A percentile compares a stretch with the other conserved stretches of the same genome.
Conservation (phyloP, 2,329 filamentous ascomycete genomes). For the Aureobasidium sp. region DNA sequence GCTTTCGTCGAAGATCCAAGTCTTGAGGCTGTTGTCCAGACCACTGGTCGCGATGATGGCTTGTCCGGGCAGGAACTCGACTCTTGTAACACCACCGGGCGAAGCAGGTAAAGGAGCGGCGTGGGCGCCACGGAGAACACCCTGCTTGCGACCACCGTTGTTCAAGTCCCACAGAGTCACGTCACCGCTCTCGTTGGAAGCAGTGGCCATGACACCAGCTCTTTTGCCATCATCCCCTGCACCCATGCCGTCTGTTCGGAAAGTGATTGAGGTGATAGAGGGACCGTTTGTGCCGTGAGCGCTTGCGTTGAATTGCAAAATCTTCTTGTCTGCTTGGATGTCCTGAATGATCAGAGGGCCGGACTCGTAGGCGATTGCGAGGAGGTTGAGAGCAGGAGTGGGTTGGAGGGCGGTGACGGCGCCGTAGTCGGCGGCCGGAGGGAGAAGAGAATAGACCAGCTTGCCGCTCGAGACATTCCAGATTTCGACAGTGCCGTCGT, state of each 20-base stretch:
- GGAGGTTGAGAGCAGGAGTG: constrained; percentile 72
- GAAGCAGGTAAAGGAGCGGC: constrained; percentile 67
- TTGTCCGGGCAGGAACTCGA: constrained; percentile 85
- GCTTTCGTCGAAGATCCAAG: constrained; percentile 92
- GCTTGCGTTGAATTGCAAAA: constrained; percentile 51
- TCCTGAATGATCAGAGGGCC: constrained; percentile 77
- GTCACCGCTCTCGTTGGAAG: constrained; percentile 71
- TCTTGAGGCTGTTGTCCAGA: constrained; percentile 85
- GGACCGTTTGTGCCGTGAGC: constrained; percentile 43
- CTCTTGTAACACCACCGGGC: constrained; percentile 71
- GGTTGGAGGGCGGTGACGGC: constrained; percentile 82
- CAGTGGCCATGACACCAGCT: constrained; percentile 90
- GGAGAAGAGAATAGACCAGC: constrained; percentile 81
- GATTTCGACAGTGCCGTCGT: constrained; percentile 86
- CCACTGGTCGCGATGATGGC: constrained; percentile 86
- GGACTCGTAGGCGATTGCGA: constrained; percentile 80
- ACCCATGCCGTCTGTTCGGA: constrained; percentile 81
- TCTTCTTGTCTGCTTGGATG: constrained; percentile 65
- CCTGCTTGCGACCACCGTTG: constrained; percentile 75
- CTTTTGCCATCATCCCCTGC: constrained; percentile 80
- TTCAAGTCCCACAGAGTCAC: constrained; percentile 96
- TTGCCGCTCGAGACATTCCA: constrained; percentile 95
- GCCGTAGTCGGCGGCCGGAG: constrained; percentile 64
- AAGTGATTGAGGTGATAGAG: constrained; percentile 75
- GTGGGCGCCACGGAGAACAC: constrained; percentile 81